A percentile compares a stretch with the other conserved stretches of the same genome.
Evolutionary conservation across 805 yeast species (phyloP).

Genomic region (Schwanniomyces vanrijiae): DNA sequence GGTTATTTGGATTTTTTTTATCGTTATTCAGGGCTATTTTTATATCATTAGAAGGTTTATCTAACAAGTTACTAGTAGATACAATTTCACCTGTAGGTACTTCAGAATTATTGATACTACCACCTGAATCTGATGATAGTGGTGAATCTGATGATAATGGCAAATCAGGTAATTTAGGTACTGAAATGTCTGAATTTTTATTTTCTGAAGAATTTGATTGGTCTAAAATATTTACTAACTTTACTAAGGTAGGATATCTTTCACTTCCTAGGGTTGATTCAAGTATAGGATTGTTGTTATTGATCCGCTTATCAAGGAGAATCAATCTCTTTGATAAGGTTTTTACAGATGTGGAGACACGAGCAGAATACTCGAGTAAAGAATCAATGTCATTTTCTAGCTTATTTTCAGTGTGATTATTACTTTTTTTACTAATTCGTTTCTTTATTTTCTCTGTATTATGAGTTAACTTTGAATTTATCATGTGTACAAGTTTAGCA

Average conservation of each 20-base stretch:
- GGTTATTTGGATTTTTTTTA: too few species aligned
- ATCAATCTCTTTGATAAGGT: conserved; percentile 10
- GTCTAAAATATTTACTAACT: background rate
- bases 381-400: conserved; percentile 5
- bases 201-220: background rate
- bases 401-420: background rate
- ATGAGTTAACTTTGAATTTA: conserved; percentile 15
- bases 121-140: background rate
- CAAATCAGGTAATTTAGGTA: background rate
- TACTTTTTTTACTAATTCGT: background rate
- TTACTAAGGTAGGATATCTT: background rate
- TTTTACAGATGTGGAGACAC: conserved; percentile 13
- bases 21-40: too few species aligned
- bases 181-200: background rate
- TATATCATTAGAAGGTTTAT: too few species aligned
- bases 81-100: background rate
- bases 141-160: background rate
- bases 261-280: background rate
- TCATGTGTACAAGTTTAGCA: conserved; percentile 25
- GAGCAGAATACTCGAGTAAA: conserved; percentile 11
- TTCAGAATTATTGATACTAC: background rate
- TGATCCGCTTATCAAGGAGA: conserved; percentile 9
- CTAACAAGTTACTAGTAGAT: background rate
- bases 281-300: background rate
- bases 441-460: conserved; percentile 10